Base-by-base conservation (phyloP, 2,329 filamentous ascomycete genomes). In the Fusarium sp. region DNA sequence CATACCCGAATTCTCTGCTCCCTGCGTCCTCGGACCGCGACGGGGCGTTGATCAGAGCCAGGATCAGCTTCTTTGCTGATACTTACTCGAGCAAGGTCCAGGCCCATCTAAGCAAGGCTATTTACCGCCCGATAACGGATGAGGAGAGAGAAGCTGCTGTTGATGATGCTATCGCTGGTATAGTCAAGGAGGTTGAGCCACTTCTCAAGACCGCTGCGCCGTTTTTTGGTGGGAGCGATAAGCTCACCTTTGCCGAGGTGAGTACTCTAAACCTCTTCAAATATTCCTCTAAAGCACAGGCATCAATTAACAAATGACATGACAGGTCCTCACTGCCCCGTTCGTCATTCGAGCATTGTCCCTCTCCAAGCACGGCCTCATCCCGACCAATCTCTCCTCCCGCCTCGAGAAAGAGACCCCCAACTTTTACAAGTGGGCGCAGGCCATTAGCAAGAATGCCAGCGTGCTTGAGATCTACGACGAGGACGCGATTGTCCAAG, bases 211-310 rank as follows among this genome's bases (percentile, higher is more conserved):
- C 84, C 56, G 84, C 84, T 0, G 81, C 77, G 3, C 90, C 90
- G 0, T 92, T 89, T 78, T 92, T 91, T 76, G 88, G 87, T 4
- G 90, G 90, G 0, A 88, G 85, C 54, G 82, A 86, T 22, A 88
- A 82, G 76, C 76, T 94, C 42, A 95, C 92, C 0, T 79, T 94
- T 37, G 93, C 90, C 13, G 93, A 96, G 87, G 92, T 92, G 79
- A 65, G 49, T 41, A 47, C 25, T 29, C 25, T 27, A 29, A n/a
- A 47, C 18, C 12, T 22, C 11, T n/a, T n/a, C 44, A n/a, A 46
- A 25, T 25, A 14, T 14, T 47, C n/a, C 2, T 25, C 9, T 22
- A 46, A n/a, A 24, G 25, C 25, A 46, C 44, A 18, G 20, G 56
- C n/a, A 20, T 9, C 16, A 32, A 20, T 37, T 67, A 46, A 70